Base-by-base conservation (phyloP, 2,329 filamentous ascomycete genomes). In the Sarocladium oryzae region DNA sequence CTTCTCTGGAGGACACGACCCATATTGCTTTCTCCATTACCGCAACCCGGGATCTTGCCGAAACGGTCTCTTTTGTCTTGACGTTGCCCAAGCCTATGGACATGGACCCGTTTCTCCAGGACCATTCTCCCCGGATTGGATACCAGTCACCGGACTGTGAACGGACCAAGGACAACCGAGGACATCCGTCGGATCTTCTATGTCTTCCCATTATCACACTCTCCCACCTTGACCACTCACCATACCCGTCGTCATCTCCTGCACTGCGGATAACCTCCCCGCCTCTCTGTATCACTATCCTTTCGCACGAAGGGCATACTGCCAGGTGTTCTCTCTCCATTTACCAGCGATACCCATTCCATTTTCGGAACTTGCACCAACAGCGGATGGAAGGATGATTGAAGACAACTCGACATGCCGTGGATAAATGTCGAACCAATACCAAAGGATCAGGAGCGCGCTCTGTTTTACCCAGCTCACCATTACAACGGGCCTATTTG, bases 31-130 rank as follows among this genome's bases (percentile, higher is more conserved):
- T 45, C 24, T 30, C 4, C 24, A 30, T 45, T 30, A n/a, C 16
- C 40, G 30, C 15, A 20, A 5, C 9, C 28, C 16, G 11, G 26
- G 28, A 48, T 48, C 28, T 21, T 32, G 24, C 43, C 43, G 43
- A 21, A 16, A 33, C 43, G 43, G 43, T 48, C 43, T 48, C 43
- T 48, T 48, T 48, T 48, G 43, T 48, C 43, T 48, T 48, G 28
- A 48, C 28, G 15, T 48, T 11, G 26, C 8, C 43, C 43, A 48
- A 33, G 43, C 28, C 15, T 33, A 48, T 48, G 26, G 43, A 30
- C 20, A 33, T 21, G 43, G 43, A 48, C 20, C 28, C 26, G n/a
- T 30, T 32, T 33, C 16, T 23, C 16, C 16, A 23, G 43, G 28
- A 32, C 13, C 16, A 30, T n/a, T 32, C 28, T 21, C 16, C 43